Evolutionary conservation across 2,329 filamentous ascomycete genomes (phyloP).

Genomic region (Microdochium trichocladiopsis): DNA sequence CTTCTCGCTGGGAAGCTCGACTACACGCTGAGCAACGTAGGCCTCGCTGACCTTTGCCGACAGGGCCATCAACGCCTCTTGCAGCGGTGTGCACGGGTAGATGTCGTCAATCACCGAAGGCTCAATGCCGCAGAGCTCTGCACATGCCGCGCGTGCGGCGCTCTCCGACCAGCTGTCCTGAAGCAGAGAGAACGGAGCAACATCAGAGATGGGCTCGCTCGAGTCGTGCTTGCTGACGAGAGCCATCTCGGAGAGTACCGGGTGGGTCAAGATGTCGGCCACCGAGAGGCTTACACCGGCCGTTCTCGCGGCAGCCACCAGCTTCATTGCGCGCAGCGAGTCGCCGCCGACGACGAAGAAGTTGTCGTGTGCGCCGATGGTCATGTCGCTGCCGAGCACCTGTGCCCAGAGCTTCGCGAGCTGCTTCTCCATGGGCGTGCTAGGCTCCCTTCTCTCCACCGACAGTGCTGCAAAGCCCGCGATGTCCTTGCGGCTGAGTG

Average conservation of each 20-base stretch:
- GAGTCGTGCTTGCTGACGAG: constrained; percentile 16
- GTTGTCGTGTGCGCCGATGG: constrained; percentile 20
- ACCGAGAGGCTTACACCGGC: constrained; percentile 33
- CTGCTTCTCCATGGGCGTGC: constrained; percentile 28
- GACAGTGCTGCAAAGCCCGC: constrained; percentile 21
- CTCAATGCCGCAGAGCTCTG: constrained; percentile 30
- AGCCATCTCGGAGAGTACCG: constrained; percentile 36
- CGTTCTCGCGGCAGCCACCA: constrained; percentile 34
- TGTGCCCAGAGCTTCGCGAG: constrained; percentile 28
- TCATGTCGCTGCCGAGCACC: constrained; percentile 25
- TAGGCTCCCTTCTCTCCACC: constrained; percentile 25
- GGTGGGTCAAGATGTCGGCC: constrained; percentile 36
- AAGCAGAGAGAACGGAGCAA: constrained; percentile 32
- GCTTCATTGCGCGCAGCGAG: constrained; percentile 43
- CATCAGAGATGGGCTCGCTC: constrained; percentile 9
- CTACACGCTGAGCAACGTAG: constrained; percentile 44
- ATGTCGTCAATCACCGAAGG: constrained; percentile 35
- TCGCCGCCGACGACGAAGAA: constrained; percentile 30
- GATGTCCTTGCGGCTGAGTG: constrained; percentile 32
- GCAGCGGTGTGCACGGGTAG: constrained; percentile 47
- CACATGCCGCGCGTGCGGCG: constrained; percentile 26
- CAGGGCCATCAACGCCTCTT: constrained; percentile 47
- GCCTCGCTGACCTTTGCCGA: constrained; percentile 42
- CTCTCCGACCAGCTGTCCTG: constrained; percentile 22
- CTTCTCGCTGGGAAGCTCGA: constrained; percentile 27